phyloP scores from a whole-genome alignment of 805 yeast species.

The Wickerhamiella alocasiicola region DNA sequence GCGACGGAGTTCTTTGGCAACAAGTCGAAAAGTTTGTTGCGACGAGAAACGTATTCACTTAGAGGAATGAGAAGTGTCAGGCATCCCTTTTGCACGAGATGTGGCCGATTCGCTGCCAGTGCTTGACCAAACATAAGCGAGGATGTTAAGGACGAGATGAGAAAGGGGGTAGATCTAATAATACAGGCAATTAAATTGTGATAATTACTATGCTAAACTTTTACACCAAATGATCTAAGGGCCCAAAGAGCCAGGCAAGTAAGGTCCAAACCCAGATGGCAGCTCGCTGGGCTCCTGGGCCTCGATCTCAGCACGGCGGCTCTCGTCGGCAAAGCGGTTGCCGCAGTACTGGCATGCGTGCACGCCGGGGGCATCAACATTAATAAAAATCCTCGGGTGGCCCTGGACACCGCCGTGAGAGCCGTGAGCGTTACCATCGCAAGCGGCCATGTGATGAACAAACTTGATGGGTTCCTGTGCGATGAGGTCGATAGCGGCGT shows the following conservation, averaged over 20 bases:
- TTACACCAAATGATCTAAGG: background rate
- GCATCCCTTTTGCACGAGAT: slow-evolving; percentile 59
- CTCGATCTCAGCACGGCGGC: slow-evolving; percentile 20
- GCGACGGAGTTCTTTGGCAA: slow-evolving; percentile 58
- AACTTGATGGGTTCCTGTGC: slow-evolving; percentile 59
- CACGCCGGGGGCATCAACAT: slow-evolving; percentile 62
- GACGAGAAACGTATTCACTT: slow-evolving; percentile 62
- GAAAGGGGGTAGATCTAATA: background rate
- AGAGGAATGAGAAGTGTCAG: slow-evolving; percentile 83
- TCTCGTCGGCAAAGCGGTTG: slow-evolving; percentile 23
- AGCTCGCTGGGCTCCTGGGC: slow-evolving; percentile 13
- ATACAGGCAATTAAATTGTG: too few relatives aligned
- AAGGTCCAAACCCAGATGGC: slow-evolving; percentile 10
- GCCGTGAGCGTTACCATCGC: slow-evolving; percentile 53
- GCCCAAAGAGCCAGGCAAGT: slow-evolving; percentile 6
- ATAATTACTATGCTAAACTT: too few relatives aligned
- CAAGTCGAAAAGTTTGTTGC: slow-evolving; percentile 43
- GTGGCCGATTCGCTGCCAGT: slow-evolving; percentile 71
- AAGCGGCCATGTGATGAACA: slow-evolving; percentile 58
- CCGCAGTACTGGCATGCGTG: slow-evolving; percentile 67
- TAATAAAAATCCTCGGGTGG: slow-evolving; percentile 73
- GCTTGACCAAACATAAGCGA: slow-evolving; percentile 55
- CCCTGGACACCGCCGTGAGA: slow-evolving; percentile 48
- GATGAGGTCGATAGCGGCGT: slow-evolving; percentile 75
- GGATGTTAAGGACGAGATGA: background rate